A percentile compares a stretch with the other conserved stretches of the same genome.
Evolutionary conservation across 192 early-diverging fungal species (phyloP).

Genomic region (Entophlyctis helioformis): DNA sequence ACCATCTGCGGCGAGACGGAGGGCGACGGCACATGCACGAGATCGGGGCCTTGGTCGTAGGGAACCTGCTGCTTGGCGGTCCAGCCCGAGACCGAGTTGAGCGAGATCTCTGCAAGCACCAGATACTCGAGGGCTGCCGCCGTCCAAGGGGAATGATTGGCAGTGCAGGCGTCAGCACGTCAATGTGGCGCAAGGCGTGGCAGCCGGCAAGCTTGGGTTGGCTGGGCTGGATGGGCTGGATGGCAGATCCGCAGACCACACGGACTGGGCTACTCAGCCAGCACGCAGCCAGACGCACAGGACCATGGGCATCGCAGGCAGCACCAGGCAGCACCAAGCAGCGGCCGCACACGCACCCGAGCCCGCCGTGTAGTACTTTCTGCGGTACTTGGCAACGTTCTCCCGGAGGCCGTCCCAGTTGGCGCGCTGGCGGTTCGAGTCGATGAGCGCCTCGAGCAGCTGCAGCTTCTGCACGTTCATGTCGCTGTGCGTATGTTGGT

Average conservation of each 20-base stretch:
- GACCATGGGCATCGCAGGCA: no score
- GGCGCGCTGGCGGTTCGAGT: slow-evolving; percentile 6
- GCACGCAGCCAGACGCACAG: no score
- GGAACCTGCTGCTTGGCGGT: not conserved
- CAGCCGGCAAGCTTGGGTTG: not conserved
- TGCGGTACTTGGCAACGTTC: slow-evolving; percentile 6
- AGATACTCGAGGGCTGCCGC: slow-evolving; percentile 3
- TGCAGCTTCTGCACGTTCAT: no score
- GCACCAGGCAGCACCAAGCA: no score
- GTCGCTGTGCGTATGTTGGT: no score
- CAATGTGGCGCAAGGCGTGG: not conserved
- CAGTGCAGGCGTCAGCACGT: not conserved
- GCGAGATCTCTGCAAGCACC: slow-evolving; percentile 1
- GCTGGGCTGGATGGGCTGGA: not conserved
- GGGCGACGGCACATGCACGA: not conserved
- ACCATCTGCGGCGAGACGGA: slow-evolving; percentile 1
- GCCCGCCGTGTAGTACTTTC: slow-evolving; percentile 11
- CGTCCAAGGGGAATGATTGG: not conserved
- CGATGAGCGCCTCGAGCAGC: slow-evolving; percentile 15
- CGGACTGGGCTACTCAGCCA: no score
- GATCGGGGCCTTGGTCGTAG: slow-evolving; percentile 1
- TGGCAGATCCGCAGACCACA: not conserved
- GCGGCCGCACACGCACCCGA: slow-evolving; percentile 3
- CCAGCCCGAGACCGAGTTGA: not conserved
- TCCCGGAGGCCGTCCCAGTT: slow-evolving; percentile 8